Base-by-base conservation (phyloP, 2,329 filamentous ascomycete species). In the Ophiostoma tasmaniense region DNA sequence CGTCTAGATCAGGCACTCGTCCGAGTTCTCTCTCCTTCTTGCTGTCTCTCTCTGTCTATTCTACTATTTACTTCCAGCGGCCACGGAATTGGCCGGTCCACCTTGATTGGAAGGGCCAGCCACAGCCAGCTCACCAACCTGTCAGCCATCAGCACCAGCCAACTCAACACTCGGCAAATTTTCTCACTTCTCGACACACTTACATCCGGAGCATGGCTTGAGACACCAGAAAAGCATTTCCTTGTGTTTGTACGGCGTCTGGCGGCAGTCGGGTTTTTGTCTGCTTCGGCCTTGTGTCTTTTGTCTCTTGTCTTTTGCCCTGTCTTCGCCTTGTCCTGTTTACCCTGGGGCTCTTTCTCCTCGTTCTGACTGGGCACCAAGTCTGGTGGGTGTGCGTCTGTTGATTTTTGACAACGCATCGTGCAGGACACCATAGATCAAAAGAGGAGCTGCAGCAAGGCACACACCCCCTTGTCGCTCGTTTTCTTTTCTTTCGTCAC, bases 341-440 rank as follows among this genome's bases (percentile, higher is more conserved):
- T 35, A 4, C 55, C 25, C 30, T 62, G 59, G 59, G 59, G 59
- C 59, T 62, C 59, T 62, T 20, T 35, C 59, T 33, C 30, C 59
- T 33, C 55, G 25, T 33, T 33, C 55, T 25, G 22, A 61, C 55
- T 33, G 55, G 59, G 59, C n/a, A 39, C 30, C 50, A 55, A 17
- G n/a, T 61, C 55, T 35, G 7, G 61, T 37, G 61, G 61, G 30
- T 37, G 61, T 64, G 61, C 61, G 61, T 64, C 61, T 64, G 20
- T 35, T 64, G 61, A 37, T 64, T 64, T 25, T 64, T 72, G 71
- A 68, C 71, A 72, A 68, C 71, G 52, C 71, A 72, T 72, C 71
- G 71, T 72, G 71, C 71, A 72, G 71, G 70, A 52, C 64, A 62
- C 67, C 68, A 66, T n/a, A n/a, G 30, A 68, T 59, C 61, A 66